A percentile compares a stretch with the other conserved stretches of the same genome.
These are phyloP conservation scores for Phaeosphaeriaceae sp. DNA, from an alignment of 2,329 filamentous ascomycete genomes.

Conservation along the genomic window DNA sequence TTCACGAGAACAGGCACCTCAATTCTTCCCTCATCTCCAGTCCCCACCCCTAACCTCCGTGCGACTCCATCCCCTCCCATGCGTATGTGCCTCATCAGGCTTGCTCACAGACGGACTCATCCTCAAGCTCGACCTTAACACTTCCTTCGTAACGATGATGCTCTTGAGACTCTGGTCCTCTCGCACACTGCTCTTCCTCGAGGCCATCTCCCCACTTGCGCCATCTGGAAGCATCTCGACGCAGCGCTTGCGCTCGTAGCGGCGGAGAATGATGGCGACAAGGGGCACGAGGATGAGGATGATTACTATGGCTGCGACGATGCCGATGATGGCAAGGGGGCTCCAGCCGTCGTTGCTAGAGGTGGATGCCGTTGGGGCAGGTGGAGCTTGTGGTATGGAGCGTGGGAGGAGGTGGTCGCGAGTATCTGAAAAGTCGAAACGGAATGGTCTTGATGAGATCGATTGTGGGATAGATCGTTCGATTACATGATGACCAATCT, in stretches of 20 bases:
- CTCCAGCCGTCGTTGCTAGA: conserved; percentile 22
- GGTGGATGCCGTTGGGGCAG: neutral
- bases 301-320: conserved; percentile 25
- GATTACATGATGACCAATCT: neutral
- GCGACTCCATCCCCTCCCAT: conserved; percentile 25
- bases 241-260: conserved; percentile 28
- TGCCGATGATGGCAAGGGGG: conserved; percentile 31
- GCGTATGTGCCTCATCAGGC: conserved; percentile 19
- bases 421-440: neutral
- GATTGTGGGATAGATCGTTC: neutral
- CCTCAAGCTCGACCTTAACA: conserved; percentile 28
- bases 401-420: neutral
- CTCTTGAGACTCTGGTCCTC: conserved; percentile 30
- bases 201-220: conserved; percentile 10
- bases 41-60: conserved; percentile 24
- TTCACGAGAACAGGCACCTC: too few species aligned
- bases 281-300: conserved; percentile 28
- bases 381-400: conserved; percentile 10
- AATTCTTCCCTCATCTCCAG: conserved; percentile 6
- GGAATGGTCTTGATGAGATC: neutral
- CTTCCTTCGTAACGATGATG: conserved; percentile 31
- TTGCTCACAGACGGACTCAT: conserved; percentile 18
- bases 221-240: conserved; percentile 19
- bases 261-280: conserved; percentile 25
- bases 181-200: conserved; percentile 17